Conservation (phyloP, 192 early-diverging fungal species). For the Coemansia sp. region DNA sequence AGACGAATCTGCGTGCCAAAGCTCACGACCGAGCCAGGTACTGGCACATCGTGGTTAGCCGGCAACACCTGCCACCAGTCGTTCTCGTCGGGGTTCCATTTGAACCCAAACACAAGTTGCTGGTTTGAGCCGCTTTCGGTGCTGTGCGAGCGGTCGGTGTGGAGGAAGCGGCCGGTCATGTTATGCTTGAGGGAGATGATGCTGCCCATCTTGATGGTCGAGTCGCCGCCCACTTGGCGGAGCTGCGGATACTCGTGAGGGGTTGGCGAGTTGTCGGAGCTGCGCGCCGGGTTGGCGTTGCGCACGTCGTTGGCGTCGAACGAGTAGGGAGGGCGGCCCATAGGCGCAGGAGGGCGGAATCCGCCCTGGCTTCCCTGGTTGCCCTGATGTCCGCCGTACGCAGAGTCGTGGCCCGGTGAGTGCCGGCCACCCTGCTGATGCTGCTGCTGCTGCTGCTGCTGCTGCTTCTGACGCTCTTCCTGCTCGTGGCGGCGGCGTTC, state of each 20-base stretch:
- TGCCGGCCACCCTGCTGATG: slow-evolving; percentile 9
- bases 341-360: slow-evolving; percentile 38
- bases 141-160: slow-evolving; percentile 43
- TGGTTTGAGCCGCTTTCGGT: slow-evolving; percentile 57
- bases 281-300: slow-evolving; percentile 35
- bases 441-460: slow-evolving; percentile 17
- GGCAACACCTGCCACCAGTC: slow-evolving; percentile 60
- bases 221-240: slow-evolving; percentile 36
- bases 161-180: slow-evolving; percentile 59
- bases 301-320: slow-evolving; percentile 31
- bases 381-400: slow-evolving; percentile 24
- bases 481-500: slow-evolving; percentile 19
- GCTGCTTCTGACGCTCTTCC: slow-evolving; percentile 19
- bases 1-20: slow-evolving; percentile 58
- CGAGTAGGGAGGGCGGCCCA: slow-evolving; percentile 33
- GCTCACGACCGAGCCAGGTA: slow-evolving; percentile 43
- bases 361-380: not conserved
- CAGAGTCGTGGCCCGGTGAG: slow-evolving; percentile 37
- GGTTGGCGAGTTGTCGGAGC: slow-evolving; percentile 37
- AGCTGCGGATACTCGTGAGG: slow-evolving; percentile 43
- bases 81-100: slow-evolving; percentile 48
- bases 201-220: slow-evolving; percentile 51
- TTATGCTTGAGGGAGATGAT: slow-evolving; percentile 61
- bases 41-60: slow-evolving; percentile 38
- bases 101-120: slow-evolving; percentile 56